These are phyloP conservation scores for Ceratocystis alfenasii DNA, from an alignment of 2,329 filamentous ascomycete species.

Conservation along the genomic window DNA sequence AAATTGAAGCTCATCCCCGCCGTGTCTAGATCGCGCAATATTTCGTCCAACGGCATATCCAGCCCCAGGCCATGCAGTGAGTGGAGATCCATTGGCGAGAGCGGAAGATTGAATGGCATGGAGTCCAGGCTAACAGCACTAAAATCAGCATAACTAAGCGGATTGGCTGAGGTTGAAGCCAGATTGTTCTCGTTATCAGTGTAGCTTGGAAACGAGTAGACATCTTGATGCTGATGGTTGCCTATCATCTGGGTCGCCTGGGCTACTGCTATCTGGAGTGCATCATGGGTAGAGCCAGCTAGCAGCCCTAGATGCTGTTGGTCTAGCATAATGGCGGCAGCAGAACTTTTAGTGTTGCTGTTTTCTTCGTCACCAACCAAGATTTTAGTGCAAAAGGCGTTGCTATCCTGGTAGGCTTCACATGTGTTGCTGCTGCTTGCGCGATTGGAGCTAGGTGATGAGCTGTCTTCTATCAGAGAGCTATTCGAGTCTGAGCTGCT, in stretches of 20 bases:
- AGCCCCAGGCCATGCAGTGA: background rate
- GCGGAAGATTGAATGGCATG: background rate
- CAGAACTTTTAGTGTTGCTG: background rate
- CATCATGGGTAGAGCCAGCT: background rate
- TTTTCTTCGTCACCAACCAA: background rate
- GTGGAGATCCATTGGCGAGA: background rate
- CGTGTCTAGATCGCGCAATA: background rate
- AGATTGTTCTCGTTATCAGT: background rate
- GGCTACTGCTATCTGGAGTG: background rate
- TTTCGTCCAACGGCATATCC: background rate
- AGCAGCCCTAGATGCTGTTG: background rate
- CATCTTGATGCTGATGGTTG: background rate
- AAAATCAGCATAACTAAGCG: background rate
- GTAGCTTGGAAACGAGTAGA: background rate
- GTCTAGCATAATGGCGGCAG: background rate
- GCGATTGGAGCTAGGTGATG: background rate
- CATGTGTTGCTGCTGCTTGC: background rate
- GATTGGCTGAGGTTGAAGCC: background rate
- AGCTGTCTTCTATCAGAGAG: background rate
- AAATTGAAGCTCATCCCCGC: background rate
- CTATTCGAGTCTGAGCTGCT: background rate
- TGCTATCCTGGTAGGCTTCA: background rate
- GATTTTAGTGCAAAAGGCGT: background rate
- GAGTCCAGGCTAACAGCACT: background rate
- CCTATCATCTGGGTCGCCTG: background rate